A percentile compares a stretch with the other conserved stretches of the same genome.
These are phyloP conservation scores for Pyrenophora tritici-repentis DNA, from an alignment of 2,329 filamentous ascomycete genomes.

Conservation along the genomic window DNA sequence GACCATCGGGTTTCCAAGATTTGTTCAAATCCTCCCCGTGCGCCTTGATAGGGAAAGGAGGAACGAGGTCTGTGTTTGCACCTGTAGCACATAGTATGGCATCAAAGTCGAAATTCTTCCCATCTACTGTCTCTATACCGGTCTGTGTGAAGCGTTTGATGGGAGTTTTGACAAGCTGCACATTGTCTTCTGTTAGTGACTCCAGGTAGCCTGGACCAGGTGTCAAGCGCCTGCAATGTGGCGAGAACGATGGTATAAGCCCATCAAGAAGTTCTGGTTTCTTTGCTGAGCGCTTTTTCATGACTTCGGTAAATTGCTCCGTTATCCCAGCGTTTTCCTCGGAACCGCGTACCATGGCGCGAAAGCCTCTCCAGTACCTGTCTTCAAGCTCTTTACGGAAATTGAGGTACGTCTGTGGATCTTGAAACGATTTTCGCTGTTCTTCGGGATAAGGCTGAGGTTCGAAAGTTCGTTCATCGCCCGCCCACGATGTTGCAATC, in stretches of 20 bases:
- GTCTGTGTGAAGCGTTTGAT: slow-evolving; percentile 47
- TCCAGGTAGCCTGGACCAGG: slow-evolving; percentile 49
- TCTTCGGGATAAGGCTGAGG: slow-evolving; percentile 56
- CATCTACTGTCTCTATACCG: slow-evolving; percentile 49
- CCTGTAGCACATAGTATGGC: slow-evolving; percentile 68
- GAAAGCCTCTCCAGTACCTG: slow-evolving; percentile 63
- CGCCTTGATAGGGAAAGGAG: slow-evolving; percentile 65
- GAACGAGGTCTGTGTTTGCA: slow-evolving; percentile 58
- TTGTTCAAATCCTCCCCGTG: slow-evolving; percentile 59
- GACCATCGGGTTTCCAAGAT: slow-evolving; percentile 62
- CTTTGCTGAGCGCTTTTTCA: slow-evolving; percentile 47
- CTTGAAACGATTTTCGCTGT: slow-evolving; percentile 61
- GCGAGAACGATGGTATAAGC: slow-evolving; percentile 48
- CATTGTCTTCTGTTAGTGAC: slow-evolving; percentile 48
- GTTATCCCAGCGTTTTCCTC: slow-evolving; percentile 40
- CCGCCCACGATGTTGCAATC: slow-evolving; percentile 60
- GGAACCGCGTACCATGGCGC: slow-evolving; percentile 46
- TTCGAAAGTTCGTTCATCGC: slow-evolving; percentile 49
- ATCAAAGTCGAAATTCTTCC: slow-evolving; percentile 47
- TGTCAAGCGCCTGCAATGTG: slow-evolving; percentile 42
- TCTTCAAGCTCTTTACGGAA: slow-evolving; percentile 52
- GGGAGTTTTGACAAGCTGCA: slow-evolving; percentile 48
- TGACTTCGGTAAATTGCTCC: slow-evolving; percentile 39
- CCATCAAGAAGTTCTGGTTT: slow-evolving; percentile 51
- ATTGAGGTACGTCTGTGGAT: slow-evolving; percentile 64